Base-by-base conservation (phyloP, 768 basidiomycete species). In the Pisolithus albus region DNA sequence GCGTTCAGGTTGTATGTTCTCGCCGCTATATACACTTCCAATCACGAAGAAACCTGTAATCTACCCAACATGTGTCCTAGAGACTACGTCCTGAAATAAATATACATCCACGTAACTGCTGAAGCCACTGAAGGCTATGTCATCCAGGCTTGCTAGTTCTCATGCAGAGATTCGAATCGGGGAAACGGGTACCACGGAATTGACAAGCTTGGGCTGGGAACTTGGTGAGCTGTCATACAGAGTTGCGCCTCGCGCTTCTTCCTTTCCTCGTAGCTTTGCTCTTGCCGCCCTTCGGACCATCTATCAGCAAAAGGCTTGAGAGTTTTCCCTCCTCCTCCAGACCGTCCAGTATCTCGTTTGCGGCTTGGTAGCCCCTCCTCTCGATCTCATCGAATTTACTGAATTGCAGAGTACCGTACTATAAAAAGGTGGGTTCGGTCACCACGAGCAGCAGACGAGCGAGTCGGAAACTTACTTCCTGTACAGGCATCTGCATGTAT, bases 401-500 rank as follows among this genome's bases (percentile, higher is more conserved):
- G 62, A 92, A 94, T 64, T 94, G 89, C 23, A 97, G 75, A 5
- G 93, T 97, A 5, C 92, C 92, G 58, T 88, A 98, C 84, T 92
- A 63, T 52, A 26, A 36, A 36, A 24, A 23, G 18, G 44, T 46
- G 34, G 34, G 9, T n/a, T 23, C 46, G 47, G 28, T 50, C 23
- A 19, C 15, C 32, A 50, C 19, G 26, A 23, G 5, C 36, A 47
- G 19, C 28, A n/a, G 30, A 39, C 9, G 6, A 28, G n/a, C 28
- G 21, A 34, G 15, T 8, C 30, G 34, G 4, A 19, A 18, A 61
- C 75, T 55, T 59, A 90, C 89, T 70, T 90, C 83, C 56, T 96
- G 91, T 11, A 99, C 94, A 0, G 96, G 96, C 87, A 98, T 89
- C 53, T 82, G 80, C 68, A 96, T 84, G 63, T 99, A 98, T 42